Evolutionary conservation across 2,329 filamentous ascomycete species (phyloP).

Genomic region (Mycosphaerella sp.): DNA sequence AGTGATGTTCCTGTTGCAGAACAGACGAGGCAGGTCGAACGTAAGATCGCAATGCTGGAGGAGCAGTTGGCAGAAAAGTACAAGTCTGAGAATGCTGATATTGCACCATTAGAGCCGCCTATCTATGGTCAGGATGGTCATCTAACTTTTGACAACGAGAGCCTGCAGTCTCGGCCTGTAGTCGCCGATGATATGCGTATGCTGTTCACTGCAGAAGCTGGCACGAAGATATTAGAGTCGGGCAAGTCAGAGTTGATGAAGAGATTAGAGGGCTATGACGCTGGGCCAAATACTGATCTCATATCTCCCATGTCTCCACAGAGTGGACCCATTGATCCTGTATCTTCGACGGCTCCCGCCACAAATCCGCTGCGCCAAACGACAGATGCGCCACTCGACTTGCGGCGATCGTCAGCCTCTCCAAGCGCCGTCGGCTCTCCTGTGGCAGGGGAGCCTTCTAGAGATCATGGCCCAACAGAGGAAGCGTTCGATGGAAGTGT

Average conservation of each 20-base stretch:
- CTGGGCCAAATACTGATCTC: constrained; percentile 15
- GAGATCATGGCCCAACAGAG: constrained; percentile 12
- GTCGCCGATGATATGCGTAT: constrained; percentile 44
- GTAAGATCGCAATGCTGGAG: constrained; percentile 29
- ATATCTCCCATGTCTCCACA: constrained; percentile 6
- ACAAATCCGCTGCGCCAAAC: background rate
- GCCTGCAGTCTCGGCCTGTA: constrained; percentile 19
- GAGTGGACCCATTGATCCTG: constrained; percentile 1
- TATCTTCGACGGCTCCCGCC: background rate
- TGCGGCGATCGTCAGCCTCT: background rate
- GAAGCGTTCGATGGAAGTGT: constrained; percentile 19
- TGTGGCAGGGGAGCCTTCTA: background rate
- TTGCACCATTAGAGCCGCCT: constrained; percentile 23
- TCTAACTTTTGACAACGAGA: constrained; percentile 23
- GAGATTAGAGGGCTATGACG: constrained; percentile 43
- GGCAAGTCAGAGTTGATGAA: constrained; percentile 49
- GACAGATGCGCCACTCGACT: background rate
- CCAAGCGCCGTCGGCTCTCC: background rate
- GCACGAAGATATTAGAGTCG: constrained; percentile 44
- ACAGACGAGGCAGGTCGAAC: constrained; percentile 23
- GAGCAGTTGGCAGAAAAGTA: constrained; percentile 29
- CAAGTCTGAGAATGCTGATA: constrained; percentile 21
- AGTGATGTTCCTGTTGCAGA: constrained; percentile 20
- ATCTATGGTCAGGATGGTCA: constrained; percentile 27
- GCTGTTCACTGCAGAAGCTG: constrained; percentile 45